Conservation (phyloP, 495 filamentous ascomycete genomes). For the Pyrenula massariospora region DNA sequence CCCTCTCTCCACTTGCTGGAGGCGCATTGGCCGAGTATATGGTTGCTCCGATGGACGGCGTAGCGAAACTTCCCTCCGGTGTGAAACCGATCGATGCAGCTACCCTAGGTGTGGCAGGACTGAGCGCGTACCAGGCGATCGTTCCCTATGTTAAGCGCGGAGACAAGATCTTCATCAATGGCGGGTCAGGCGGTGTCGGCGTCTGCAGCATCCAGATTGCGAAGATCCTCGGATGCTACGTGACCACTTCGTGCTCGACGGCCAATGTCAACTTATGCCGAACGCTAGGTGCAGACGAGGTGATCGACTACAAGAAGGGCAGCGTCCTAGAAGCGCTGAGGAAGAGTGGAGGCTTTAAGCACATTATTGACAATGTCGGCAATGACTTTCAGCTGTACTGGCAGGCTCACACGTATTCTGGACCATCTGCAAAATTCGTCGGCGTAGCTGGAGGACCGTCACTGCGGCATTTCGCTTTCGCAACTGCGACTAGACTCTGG, state of each 20-base stretch:
- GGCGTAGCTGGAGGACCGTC: constrained; percentile 23
- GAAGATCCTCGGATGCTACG: constrained; percentile 41
- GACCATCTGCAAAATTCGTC: constrained; percentile 48
- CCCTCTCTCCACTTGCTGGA: constrained; percentile 38
- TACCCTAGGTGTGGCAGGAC: constrained; percentile 26
- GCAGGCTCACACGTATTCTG: constrained; percentile 41
- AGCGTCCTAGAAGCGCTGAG: constrained; percentile 31
- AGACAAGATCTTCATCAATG: constrained; percentile 48
- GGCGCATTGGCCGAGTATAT: constrained; percentile 48
- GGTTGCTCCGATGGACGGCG: constrained; percentile 6
- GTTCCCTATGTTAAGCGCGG: constrained; percentile 31
- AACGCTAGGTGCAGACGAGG: constrained; percentile 42
- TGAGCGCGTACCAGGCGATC: constrained; percentile 41
- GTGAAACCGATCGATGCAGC: constrained; percentile 28
- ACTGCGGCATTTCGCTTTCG: constrained; percentile 7
- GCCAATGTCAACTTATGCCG: constrained; percentile 37
- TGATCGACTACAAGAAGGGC: constrained; percentile 44
- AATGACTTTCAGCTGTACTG: constrained; percentile 38
- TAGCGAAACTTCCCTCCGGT: constrained; percentile 24
- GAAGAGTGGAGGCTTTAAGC: constrained; percentile 27
- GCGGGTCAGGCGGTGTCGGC: constrained; percentile 42
- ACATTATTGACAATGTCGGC: constrained; percentile 45
- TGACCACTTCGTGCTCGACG: constrained; percentile 37
- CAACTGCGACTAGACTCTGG: constrained; percentile 17
- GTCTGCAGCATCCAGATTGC: constrained; percentile 44